phyloP scores from a whole-genome alignment of 75 land plant species.

The Gnetum montanum region DNA sequence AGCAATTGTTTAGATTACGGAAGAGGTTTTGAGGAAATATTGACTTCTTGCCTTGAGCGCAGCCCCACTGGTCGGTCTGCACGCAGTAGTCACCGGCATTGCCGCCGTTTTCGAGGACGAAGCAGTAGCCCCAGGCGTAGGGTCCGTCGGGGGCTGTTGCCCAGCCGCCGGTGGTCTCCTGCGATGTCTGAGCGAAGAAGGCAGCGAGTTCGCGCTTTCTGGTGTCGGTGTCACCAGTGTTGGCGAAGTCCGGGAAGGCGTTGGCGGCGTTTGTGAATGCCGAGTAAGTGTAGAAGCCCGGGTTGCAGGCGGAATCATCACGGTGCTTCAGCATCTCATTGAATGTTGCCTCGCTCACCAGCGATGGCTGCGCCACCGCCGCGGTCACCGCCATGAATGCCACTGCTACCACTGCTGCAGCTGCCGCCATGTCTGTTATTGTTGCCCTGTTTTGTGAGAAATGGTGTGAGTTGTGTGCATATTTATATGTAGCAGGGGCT shows the following conservation, averaged over 20 bases:
- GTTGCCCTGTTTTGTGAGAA: too few species aligned
- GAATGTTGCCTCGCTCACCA: slow-evolving; percentile 27
- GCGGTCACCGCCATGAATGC: slow-evolving; percentile 7
- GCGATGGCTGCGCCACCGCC: too few species aligned
- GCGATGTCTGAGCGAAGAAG: slow-evolving; percentile 58
- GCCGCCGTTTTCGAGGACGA: slow-evolving; percentile 10
- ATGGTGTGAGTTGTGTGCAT: too few species aligned
- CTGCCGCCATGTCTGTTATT: slow-evolving; percentile 11
- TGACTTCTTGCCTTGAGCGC: neutral
- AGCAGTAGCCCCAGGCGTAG: slow-evolving; percentile 67
- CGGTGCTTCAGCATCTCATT: slow-evolving; percentile 43
- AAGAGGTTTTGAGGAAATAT: too few species aligned
- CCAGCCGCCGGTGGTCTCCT: slow-evolving; percentile 77
- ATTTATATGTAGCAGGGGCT: too few species aligned
- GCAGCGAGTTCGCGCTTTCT: slow-evolving; percentile 66
- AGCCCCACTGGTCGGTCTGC: neutral
- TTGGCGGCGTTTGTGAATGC: slow-evolving; percentile 51
- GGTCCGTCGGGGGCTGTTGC: slow-evolving; percentile 55
- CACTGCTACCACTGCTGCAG: slow-evolving; percentile 24
- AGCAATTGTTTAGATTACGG: too few species aligned
- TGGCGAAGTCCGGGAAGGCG: slow-evolving; percentile 36
- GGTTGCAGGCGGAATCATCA: slow-evolving; percentile 16
- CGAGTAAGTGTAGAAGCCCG: slow-evolving; percentile 46
- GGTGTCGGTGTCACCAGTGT: slow-evolving; percentile 23
- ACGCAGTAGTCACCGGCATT: neutral